Conservation (phyloP, 164 flowering plant genomes). For the Houttuynia cordata region DNA sequence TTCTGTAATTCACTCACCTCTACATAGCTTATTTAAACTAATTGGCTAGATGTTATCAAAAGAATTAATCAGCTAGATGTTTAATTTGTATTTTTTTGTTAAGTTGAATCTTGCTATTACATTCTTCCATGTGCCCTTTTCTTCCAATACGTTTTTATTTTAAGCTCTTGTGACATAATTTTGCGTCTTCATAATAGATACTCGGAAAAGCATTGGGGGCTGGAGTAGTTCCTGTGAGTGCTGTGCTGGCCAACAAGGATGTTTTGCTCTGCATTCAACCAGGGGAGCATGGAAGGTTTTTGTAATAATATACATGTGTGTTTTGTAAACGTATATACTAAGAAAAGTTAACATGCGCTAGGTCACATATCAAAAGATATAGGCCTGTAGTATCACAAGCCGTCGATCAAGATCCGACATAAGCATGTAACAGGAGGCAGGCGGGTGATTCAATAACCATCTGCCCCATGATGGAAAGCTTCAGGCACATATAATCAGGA, state of each 20-base stretch:
- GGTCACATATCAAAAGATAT: no score
- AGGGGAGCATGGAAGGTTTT: conserved; percentile 98
- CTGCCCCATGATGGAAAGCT: no score
- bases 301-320: no score
- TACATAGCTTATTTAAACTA: neutral
- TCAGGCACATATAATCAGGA: no score
- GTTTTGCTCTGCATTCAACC: conserved; percentile 87
- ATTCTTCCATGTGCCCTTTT: neutral
- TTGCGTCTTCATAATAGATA: conserved; percentile 30
- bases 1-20: neutral
- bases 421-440: no score
- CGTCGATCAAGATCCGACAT: no score
- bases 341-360: no score
- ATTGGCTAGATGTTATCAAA: neutral
- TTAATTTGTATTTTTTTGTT: neutral
- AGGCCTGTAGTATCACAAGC: no score
- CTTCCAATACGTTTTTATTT: neutral
- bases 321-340: no score
- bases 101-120: neutral
- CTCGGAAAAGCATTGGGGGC: conserved; percentile 96
- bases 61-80: neutral
- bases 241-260: conserved; percentile 91
- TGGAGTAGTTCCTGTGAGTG: conserved; percentile 92
- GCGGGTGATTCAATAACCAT: no score
- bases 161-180: neutral